A percentile compares a stretch with the other conserved stretches of the same genome.
phyloP scores from a whole-genome alignment of 2,329 filamentous ascomycete genomes.

The Aspergillus glaucus region DNA sequence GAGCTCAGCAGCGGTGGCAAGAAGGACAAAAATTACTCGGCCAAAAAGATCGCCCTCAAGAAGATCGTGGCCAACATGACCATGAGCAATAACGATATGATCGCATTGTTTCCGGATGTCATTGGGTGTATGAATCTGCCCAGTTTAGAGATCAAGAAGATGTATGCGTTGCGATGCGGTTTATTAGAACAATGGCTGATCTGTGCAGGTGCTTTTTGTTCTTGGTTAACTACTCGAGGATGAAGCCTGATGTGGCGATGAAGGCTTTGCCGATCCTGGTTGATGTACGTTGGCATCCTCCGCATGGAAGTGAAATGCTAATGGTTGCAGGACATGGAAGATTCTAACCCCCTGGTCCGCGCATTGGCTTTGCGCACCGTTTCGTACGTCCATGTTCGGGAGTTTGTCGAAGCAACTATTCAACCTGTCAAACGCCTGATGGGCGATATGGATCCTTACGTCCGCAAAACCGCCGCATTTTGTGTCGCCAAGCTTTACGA shows the following conservation, averaged over 20 bases:
- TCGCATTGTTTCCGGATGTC: conserved; percentile 90
- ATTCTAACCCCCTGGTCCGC: conserved; percentile 83
- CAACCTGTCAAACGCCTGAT: conserved; percentile 76
- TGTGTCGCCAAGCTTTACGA: conserved; percentile 97
- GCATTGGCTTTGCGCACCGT: conserved; percentile 90
- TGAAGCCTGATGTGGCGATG: conserved; percentile 88
- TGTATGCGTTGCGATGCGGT: conserved; percentile 50
- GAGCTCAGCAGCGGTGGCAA: conserved; percentile 91
- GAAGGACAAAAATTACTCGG: conserved; percentile 94
- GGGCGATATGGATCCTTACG: conserved; percentile 84
- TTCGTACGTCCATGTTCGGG: conserved; percentile 92
- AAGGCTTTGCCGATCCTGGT: conserved; percentile 86
- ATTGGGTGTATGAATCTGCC: conserved; percentile 92
- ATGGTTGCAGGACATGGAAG: conserved; percentile 71
- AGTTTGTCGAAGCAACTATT: conserved; percentile 89
- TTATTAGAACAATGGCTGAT: conserved; percentile 3
- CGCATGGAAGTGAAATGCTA: not conserved
- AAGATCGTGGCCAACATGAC: conserved; percentile 99
- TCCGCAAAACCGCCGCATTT: conserved; percentile 93
- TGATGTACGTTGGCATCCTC: conserved; percentile 49
- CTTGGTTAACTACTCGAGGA: conserved; percentile 90
- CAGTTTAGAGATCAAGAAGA: conserved; percentile 98
- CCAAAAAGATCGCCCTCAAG: conserved; percentile 97
- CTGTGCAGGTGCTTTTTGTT: conserved; percentile 84
- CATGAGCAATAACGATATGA: conserved; percentile 99